Percentiles rank a stretch among this genome's conserved stretches.
phyloP scores from a whole-genome alignment of 2,329 filamentous ascomycete genomes.

The Myriosclerotinia duriaeana region DNA sequence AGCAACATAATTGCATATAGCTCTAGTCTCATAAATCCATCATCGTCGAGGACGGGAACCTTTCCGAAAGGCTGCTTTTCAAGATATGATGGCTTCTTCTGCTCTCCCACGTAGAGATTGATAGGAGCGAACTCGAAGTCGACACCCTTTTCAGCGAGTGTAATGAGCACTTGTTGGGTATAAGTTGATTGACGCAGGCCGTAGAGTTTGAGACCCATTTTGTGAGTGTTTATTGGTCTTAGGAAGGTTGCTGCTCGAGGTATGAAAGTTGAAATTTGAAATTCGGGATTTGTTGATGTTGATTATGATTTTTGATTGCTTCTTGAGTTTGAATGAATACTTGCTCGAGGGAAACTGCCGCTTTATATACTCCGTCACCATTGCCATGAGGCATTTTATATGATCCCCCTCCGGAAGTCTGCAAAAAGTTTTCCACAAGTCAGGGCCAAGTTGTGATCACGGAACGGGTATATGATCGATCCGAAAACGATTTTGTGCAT shows the following conservation, averaged over 20 bases:
- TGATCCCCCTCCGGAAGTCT: not conserved
- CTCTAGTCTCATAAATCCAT: conserved; percentile 38
- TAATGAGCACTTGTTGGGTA: conserved; percentile 36
- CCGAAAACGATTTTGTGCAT: conserved; percentile 3
- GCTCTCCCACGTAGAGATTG: conserved; percentile 35
- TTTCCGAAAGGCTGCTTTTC: conserved; percentile 42
- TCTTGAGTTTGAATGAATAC: not conserved
- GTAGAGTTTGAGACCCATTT: conserved; percentile 41
- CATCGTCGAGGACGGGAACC: conserved; percentile 42
- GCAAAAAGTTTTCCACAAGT: not conserved
- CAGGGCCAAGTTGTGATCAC: not conserved
- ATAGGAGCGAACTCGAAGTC: conserved; percentile 36
- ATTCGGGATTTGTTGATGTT: not conserved
- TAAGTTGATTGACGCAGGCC: conserved; percentile 37
- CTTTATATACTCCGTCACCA: not conserved
- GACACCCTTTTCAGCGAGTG: conserved; percentile 39
- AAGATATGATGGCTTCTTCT: conserved; percentile 31
- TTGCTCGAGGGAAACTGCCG: not conserved
- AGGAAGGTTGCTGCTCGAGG: not conserved
- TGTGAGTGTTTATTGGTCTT: conserved; percentile 17
- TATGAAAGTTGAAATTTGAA: not conserved
- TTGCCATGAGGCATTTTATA: not conserved
- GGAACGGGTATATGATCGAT: not conserved
- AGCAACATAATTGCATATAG: conserved; percentile 39
- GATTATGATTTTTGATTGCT: conserved; percentile 1